Percentiles rank a stretch among this genome's conserved stretches.
Evolutionary conservation across 495 filamentous ascomycete genomes (phyloP).

Genomic region (Aspergillus haitiensis): DNA sequence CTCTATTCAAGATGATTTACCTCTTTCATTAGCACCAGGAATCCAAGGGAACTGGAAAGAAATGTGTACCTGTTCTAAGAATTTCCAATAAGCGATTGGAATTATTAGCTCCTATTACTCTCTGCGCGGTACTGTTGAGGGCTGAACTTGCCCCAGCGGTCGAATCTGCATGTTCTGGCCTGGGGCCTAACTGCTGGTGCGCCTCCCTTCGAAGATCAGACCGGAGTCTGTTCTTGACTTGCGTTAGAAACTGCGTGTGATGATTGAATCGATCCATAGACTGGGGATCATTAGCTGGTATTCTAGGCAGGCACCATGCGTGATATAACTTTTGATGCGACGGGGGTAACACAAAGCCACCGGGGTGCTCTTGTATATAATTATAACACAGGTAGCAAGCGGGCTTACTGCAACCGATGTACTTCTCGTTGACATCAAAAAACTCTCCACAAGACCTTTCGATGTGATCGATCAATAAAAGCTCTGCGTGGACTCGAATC

Average conservation of each 20-base stretch:
- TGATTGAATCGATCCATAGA: not conserved
- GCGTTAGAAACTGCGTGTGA: not conserved
- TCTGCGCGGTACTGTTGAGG: not conserved
- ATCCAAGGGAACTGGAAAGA: not conserved
- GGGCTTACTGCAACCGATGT: not conserved
- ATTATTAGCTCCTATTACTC: not conserved
- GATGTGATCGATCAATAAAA: not conserved
- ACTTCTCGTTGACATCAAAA: not conserved
- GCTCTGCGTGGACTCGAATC: not conserved
- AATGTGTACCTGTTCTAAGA: not conserved
- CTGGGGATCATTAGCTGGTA: not conserved
- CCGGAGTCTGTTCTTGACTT: not conserved
- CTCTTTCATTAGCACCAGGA: not conserved
- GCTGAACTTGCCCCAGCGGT: not conserved
- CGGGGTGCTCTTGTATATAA: not conserved
- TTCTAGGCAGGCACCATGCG: not conserved
- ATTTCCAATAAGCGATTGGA: not conserved
- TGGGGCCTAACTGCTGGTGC: not conserved
- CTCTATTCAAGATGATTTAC: not conserved
- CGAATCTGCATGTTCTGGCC: not conserved
- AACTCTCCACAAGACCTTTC: not conserved
- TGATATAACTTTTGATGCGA: not conserved
- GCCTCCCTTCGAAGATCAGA: not conserved
- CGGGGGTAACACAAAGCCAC: not conserved
- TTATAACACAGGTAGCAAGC: not conserved